A percentile compares a stretch with the other conserved stretches of the same genome.
Conservation (phyloP, 805 yeast species). For the Candida verbasci region DNA sequence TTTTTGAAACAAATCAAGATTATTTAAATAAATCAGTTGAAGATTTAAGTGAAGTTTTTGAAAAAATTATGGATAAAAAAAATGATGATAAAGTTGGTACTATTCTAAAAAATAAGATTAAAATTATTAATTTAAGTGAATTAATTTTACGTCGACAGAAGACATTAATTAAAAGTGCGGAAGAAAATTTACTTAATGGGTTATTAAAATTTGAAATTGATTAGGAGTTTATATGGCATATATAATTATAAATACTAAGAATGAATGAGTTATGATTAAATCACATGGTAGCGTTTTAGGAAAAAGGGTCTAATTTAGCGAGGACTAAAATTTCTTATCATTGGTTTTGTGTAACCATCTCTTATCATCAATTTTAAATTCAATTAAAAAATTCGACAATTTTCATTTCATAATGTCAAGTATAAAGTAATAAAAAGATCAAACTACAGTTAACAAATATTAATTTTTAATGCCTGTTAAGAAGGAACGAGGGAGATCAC, state of each 20-base stretch:
- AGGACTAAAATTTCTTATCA: no score
- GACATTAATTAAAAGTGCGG: conserved; percentile 41
- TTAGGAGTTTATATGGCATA: not conserved
- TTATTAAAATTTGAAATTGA: conserved; percentile 17
- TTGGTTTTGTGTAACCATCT: no score
- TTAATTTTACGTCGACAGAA: conserved; percentile 38
- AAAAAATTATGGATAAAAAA: conserved; percentile 28
- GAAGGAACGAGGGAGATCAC: conserved; percentile 1
- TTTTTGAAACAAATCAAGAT: conserved; percentile 70
- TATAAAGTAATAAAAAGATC: no score
- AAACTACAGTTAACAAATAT: no score
- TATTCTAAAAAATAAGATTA: conserved; percentile 33
- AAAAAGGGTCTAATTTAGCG: no score
- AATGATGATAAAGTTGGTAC: conserved; percentile 21
- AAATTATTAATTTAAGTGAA: conserved; percentile 40
- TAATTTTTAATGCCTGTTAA: no score
- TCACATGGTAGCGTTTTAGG: not conserved
- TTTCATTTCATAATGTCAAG: no score
- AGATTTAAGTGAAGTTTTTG: conserved; percentile 59
- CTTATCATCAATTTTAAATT: no score
- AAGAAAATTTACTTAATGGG: conserved; percentile 35
- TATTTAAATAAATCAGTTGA: conserved; percentile 64
- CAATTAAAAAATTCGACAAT: no score
- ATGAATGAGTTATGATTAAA: not conserved
- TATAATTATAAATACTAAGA: not conserved